A percentile compares a stretch with the other conserved stretches of the same genome.
Conservation (phyloP, 345 rosid genomes). For the Pistacia atlantica region DNA sequence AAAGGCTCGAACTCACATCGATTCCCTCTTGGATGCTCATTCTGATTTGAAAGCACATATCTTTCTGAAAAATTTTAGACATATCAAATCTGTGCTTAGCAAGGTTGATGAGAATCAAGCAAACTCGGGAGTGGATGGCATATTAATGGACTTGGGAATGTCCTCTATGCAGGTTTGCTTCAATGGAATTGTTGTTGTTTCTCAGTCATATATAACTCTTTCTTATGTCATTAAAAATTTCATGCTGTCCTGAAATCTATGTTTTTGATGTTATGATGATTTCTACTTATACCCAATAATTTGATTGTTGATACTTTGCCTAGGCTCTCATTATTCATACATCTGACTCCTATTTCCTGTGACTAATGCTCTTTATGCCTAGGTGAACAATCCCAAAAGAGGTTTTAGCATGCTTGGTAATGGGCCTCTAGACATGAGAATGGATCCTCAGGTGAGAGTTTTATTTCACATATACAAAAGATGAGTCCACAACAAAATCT, state of each 20-base stretch:
- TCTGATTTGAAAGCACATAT: constrained; percentile 49
- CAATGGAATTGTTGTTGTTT: neutral
- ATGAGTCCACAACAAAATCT: neutral
- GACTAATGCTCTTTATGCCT: neutral
- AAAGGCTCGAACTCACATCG: constrained; percentile 52
- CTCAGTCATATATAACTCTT: neutral
- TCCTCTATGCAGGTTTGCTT: constrained; percentile 91
- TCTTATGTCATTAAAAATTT: neutral
- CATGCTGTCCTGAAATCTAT: neutral
- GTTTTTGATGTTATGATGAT: neutral
- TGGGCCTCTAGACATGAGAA: constrained; percentile 98
- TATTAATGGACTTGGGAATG: constrained; percentile 96
- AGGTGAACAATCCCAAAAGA: constrained; percentile 88
- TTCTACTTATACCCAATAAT: too few relatives aligned
- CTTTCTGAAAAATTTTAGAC: constrained; percentile 59
- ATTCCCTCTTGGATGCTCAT: constrained; percentile 38
- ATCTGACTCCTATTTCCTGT: neutral
- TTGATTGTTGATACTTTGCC: neutral
- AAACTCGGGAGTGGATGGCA: constrained; percentile 69
- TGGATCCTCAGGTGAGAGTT: constrained; percentile 81
- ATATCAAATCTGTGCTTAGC: constrained; percentile 49
- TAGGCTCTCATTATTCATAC: neutral
- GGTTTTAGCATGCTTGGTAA: constrained; percentile 82
- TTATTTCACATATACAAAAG: neutral
- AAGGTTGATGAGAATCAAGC: constrained; percentile 46